Percentiles rank a stretch among this genome's conserved stretches.
Conservation (phyloP, 2,329 filamentous ascomycete genomes). For the Thielaviopsis euricoi region DNA sequence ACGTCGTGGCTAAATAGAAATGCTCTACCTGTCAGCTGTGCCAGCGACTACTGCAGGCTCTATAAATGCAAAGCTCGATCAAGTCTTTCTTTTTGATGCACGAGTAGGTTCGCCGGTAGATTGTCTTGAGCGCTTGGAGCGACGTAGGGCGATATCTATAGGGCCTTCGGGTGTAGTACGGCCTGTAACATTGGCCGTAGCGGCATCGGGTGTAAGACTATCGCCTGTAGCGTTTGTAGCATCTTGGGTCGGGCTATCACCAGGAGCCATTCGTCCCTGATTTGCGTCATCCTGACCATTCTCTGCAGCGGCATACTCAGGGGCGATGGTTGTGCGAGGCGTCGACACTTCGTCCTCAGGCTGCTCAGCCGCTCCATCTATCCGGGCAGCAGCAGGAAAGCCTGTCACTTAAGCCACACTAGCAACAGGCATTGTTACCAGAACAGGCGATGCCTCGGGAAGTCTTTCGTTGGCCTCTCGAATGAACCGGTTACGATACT, state of each 20-base stretch:
- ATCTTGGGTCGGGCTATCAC: neutral
- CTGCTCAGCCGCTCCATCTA: neutral
- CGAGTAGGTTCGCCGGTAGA: neutral
- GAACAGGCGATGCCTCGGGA: neutral
- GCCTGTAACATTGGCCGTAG: neutral
- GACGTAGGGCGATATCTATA: neutral
- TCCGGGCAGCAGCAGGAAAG: neutral
- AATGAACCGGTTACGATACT: neutral
- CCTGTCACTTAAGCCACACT: neutral
- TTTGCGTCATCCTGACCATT: neutral
- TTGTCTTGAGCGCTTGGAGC: neutral
- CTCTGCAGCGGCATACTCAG: neutral
- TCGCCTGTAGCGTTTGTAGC: neutral
- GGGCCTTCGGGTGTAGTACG: neutral
- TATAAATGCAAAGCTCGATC: neutral
- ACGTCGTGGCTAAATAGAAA: neutral
- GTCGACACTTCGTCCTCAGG: neutral
- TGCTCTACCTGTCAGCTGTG: neutral
- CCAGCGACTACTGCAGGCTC: neutral
- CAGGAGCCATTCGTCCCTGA: neutral
- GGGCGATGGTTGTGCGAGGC: neutral
- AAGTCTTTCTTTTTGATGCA: neutral
- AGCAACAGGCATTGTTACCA: neutral
- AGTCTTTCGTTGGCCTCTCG: neutral
- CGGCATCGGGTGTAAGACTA: neutral